A percentile compares a stretch with the other conserved stretches of the same genome.
phyloP scores from a whole-genome alignment of 2,329 filamentous ascomycete species.

The Xylariaceae sp. region DNA sequence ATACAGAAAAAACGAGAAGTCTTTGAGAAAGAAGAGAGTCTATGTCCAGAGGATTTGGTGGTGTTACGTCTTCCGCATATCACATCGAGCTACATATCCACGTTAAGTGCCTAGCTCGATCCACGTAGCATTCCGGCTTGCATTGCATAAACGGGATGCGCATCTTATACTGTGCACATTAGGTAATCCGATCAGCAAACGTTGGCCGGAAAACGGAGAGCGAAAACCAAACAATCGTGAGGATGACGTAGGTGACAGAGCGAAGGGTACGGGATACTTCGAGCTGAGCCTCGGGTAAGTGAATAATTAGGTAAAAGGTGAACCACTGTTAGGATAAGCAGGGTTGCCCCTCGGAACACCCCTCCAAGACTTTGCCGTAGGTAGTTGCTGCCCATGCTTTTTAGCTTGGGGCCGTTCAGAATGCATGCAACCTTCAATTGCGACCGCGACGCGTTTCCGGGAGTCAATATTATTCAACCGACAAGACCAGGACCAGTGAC shows the following conservation, averaged over 20 bases:
- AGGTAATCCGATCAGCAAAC: background rate
- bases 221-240: too few relatives aligned
- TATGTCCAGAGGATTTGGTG: too few relatives aligned
- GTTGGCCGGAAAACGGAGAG: background rate
- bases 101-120: background rate
- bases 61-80: background rate
- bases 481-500: background rate
- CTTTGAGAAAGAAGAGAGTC: background rate
- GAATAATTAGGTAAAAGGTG: background rate
- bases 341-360: constrained; percentile 3
- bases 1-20: background rate
- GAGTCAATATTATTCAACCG: background rate
- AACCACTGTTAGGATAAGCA: background rate
- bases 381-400: background rate
- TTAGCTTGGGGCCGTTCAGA: background rate
- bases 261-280: constrained; percentile 6
- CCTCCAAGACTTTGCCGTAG: constrained; percentile 13
- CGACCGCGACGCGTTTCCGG: constrained; percentile 19
- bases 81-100: background rate
- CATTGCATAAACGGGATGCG: background rate
- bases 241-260: too few relatives aligned
- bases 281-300: constrained; percentile 10
- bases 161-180: background rate
- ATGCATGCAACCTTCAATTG: background rate
- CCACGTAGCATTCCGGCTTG: background rate